Evolutionary conservation across 2,329 filamentous ascomycete genomes (phyloP).

Genomic region (Xylaria hypoxylon): DNA sequence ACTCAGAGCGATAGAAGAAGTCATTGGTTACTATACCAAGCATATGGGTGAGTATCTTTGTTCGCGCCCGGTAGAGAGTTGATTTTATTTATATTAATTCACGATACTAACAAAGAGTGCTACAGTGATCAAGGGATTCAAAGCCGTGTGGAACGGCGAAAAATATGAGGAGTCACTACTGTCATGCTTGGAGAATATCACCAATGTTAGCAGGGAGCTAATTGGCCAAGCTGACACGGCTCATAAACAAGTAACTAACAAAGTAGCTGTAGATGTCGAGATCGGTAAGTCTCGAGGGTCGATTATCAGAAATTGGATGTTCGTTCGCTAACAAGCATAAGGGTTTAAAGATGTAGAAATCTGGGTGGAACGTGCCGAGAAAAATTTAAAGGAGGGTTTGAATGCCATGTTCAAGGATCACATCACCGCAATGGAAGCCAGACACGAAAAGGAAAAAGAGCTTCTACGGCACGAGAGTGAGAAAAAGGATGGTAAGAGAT

Average conservation of each 20-base stretch:
- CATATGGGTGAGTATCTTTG: constrained; percentile 19
- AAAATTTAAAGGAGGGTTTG: constrained; percentile 4
- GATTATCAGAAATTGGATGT: not conserved
- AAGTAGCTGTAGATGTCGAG: constrained; percentile 5
- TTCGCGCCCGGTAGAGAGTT: not conserved
- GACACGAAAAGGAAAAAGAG: constrained; percentile 25
- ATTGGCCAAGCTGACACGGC: constrained; percentile 23
- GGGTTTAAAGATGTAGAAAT: constrained; percentile 13
- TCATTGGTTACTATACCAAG: constrained; percentile 27
- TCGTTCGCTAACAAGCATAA: not conserved
- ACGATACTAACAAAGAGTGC: not conserved
- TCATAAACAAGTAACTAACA: constrained; percentile 26
- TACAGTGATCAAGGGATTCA: constrained; percentile 19
- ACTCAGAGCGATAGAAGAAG: constrained; percentile 27
- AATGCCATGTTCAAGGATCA: constrained; percentile 26
- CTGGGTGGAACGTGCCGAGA: not conserved
- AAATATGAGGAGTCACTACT: constrained; percentile 18
- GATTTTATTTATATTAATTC: not conserved
- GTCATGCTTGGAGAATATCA: constrained; percentile 22
- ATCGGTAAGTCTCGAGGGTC: not conserved
- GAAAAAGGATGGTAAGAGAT: constrained; percentile 22
- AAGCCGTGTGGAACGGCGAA: constrained; percentile 14
- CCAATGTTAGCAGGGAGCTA: constrained; percentile 12
- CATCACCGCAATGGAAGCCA: constrained; percentile 14
- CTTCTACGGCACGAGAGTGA: constrained; percentile 17